Conservation (phyloP, 305 asterid genomes). For the Lippia alba region DNA sequence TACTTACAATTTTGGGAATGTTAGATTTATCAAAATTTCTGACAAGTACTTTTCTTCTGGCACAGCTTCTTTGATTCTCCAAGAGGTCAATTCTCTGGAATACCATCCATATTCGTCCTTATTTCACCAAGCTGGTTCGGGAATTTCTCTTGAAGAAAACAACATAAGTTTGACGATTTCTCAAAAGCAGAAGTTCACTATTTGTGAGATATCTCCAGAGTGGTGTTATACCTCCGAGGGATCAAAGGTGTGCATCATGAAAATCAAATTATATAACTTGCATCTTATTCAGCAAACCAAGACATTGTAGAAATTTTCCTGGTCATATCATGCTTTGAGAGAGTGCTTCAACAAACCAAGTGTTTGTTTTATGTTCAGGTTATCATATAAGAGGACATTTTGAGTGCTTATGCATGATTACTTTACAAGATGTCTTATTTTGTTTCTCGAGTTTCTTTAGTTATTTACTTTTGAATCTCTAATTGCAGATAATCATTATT, state of each 20-base stretch:
- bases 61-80: constrained; percentile 60
- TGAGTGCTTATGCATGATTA: not conserved
- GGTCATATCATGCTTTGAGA: constrained; percentile 2
- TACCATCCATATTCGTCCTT: constrained; percentile 48
- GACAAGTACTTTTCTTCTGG: constrained; percentile 35
- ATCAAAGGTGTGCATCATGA: constrained; percentile 66
- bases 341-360: constrained; percentile 2
- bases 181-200: constrained; percentile 79
- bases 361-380: not conserved
- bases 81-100: constrained; percentile 49
- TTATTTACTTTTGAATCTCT: constrained; percentile 26
- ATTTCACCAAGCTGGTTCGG: constrained; percentile 62
- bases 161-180: constrained; percentile 59
- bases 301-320: constrained; percentile 11
- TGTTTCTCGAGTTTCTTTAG: constrained; percentile 17
- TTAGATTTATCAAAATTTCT: constrained; percentile 32
- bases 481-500: constrained; percentile 76
- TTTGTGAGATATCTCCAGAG: constrained; percentile 86
- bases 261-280: constrained; percentile 20
- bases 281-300: constrained; percentile 3
- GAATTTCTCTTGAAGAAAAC: constrained; percentile 57
- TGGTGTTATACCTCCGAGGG: constrained; percentile 91
- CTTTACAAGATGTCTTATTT: not conserved
- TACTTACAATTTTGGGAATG: constrained; percentile 24
- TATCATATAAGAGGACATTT: constrained; percentile 1